Base-by-base conservation (phyloP, 768 basidiomycete species). In the Mycena kentingensis region DNA sequence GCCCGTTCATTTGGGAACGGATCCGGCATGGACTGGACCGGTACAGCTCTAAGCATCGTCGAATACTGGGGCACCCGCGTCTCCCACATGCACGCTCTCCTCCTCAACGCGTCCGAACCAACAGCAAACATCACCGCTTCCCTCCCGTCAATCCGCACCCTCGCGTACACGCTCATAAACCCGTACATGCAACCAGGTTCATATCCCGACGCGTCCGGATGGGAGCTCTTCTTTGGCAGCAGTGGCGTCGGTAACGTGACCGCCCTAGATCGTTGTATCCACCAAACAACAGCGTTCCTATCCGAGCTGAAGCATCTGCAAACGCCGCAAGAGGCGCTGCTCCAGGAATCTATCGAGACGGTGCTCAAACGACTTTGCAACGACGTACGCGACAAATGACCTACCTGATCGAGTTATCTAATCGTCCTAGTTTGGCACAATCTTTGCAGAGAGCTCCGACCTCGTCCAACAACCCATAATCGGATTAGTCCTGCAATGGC, bases 51-150 rank as follows among this genome's bases (percentile, higher is more conserved):
- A 2, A 52, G 47, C 11, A 49, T 63, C 22, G 55, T 61, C 16
- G 52, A 55, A 18, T 55, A 59, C 39, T 63, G 60, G 60, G 55
- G 51, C 3, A 55, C 57, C 34, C 57, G 62, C 8, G 51, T 63
- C 28, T 48, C 57, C 11, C 62, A 63, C 8, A 46, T 60, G 48
- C 52, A 51, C 15, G 38, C 58, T 6, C 45, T 50, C 18, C 45
- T 62, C 5, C 42, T 61, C 27, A 49, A 59, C 18, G 54, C 52
- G 22, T 53, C 56, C 26, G 44, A 61, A 12, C 35, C 51, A 38
- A 44, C 27, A 18, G 46, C 29, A 13, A 60, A 61, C 35, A 22
- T 41, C n/a, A 59, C 62, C 8, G 38, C 46, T 12, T 27, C 46
- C 12, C n/a, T 63, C 6, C 46, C 31, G 13, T 41, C 53, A 10